phyloP scores from a whole-genome alignment of 2,329 filamentous ascomycete species.

The Trichoderma hamatum region DNA sequence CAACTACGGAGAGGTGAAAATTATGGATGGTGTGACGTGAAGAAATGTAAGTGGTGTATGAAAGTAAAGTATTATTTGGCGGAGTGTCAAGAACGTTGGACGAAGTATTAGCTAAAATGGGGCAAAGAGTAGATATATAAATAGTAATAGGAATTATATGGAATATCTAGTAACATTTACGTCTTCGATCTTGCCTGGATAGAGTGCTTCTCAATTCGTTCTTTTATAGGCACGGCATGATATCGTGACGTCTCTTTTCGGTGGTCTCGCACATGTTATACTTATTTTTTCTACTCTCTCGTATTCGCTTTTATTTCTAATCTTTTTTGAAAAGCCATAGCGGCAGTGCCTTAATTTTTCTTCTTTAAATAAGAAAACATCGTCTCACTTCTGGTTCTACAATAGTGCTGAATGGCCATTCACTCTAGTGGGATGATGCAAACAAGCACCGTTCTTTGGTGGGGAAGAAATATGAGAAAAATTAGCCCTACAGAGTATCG shows the following conservation, averaged over 20 bases:
- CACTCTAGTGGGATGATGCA: neutral
- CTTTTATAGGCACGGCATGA: neutral
- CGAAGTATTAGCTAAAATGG: conserved; percentile 44
- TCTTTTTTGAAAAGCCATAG: too few species aligned
- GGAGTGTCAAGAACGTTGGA: conserved; percentile 60
- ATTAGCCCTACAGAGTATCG: neutral
- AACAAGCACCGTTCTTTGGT: neutral
- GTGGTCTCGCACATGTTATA: neutral
- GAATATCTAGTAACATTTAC: too few species aligned
- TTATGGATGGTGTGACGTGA: conserved; percentile 39
- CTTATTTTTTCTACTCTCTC: neutral
- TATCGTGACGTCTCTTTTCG: neutral
- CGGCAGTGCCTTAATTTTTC: neutral
- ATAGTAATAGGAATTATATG: neutral
- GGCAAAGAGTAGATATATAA: neutral
- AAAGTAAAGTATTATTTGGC: conserved; percentile 53
- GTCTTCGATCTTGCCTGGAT: too few species aligned
- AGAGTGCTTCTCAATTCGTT: too few species aligned
- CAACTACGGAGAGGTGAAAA: conserved; percentile 43
- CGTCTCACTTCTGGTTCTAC: neutral
- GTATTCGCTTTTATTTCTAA: too few species aligned
- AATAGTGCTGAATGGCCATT: neutral
- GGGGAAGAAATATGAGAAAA: neutral
- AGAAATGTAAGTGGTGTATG: conserved; percentile 51
- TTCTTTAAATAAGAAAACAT: neutral